Base-by-base conservation (phyloP, 2,329 filamentous ascomycete species). In the Tolypocladium paradoxum region DNA sequence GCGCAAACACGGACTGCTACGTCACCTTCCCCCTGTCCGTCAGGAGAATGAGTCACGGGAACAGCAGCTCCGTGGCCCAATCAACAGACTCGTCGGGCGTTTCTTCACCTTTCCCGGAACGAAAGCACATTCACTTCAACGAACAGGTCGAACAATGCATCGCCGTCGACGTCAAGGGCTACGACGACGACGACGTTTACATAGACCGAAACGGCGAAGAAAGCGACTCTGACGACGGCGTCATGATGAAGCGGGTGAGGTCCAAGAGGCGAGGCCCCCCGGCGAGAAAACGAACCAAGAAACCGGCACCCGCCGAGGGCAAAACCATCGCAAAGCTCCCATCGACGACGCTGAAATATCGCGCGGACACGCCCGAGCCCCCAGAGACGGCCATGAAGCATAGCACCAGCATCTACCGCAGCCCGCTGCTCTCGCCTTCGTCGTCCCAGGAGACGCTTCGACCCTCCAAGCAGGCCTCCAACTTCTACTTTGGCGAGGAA, bases 121-220 rank as follows among this genome's bases (percentile, higher is more conserved):
- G 83, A 63, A 90, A 85, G 56, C 92, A 96, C 66, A 97, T 99
- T 59, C 89, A 95, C 64, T 99, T 99, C 69, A 93, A 96, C 65
- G 88, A 96, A 65, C 88, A 92, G 70, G 93, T 99, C 2, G 85
- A 91, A 66, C 92, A 97, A 67, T 96, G 91, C 67, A 96, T 96
- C 58, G 93, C 93, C 8, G 82, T 99, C 34, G 91, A 97, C 35
- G 79, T 83, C 61, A 95, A 95, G 71, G 83, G 88, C 58, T 85
- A 85, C 27, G 86, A 91, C 48, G 83, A 87, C 31, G 83, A 89
- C 51, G 83, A 87, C 12, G 77, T 85, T 14, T 78, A 83, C 27
- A 70, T 76, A 4, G 78, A 78, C 36, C 61, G 55, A 4, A 75
- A 71, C 54, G 75, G 74, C 43, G 79, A 82, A 51, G 81, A 84